Conservation (phyloP, 2,329 filamentous ascomycete genomes). For the Beauveria caledonica region DNA sequence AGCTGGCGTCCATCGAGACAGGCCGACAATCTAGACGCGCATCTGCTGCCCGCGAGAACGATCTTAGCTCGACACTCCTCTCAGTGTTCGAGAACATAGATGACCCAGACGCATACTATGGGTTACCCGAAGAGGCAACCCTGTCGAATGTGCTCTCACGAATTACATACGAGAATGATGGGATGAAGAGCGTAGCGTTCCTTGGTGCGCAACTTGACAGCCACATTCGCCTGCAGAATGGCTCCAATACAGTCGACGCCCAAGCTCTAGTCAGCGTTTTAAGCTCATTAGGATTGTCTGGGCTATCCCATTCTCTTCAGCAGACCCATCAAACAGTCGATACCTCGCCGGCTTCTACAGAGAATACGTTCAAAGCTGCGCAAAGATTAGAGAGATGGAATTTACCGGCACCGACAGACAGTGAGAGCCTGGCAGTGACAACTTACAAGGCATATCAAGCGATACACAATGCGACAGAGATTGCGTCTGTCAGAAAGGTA, state of each 20-base stretch:
- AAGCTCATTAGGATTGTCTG: conserved; percentile 73
- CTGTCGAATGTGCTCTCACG: conserved; percentile 70
- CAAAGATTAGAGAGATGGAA: conserved; percentile 88
- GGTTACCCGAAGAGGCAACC: conserved; percentile 69
- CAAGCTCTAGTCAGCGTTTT: conserved; percentile 69
- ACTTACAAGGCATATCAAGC: conserved; percentile 77
- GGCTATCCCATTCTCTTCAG: conserved; percentile 72
- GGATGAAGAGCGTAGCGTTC: conserved; percentile 79
- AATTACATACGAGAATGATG: conserved; percentile 83
- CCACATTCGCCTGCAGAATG: conserved; percentile 57
- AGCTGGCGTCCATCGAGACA: conserved; percentile 56
- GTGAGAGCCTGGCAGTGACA: conserved; percentile 55
- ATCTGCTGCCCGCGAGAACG: conserved; percentile 44
- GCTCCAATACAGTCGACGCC: conserved; percentile 49
- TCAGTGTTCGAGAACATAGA: conserved; percentile 86
- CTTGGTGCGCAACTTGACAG: conserved; percentile 87
- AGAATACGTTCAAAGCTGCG: conserved; percentile 71
- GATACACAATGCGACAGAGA: conserved; percentile 57
- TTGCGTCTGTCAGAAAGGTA: conserved; percentile 42
- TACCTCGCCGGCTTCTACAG: conserved; percentile 49
- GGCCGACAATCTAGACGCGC: conserved; percentile 56
- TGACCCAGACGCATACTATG: conserved; percentile 94
- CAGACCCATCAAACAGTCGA: conserved; percentile 56
- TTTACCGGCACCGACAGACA: conserved; percentile 60
- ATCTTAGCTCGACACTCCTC: conserved; percentile 63